Conservation (phyloP, 148 eudicot genomes). For the Mesembryanthemum crystallinum region DNA sequence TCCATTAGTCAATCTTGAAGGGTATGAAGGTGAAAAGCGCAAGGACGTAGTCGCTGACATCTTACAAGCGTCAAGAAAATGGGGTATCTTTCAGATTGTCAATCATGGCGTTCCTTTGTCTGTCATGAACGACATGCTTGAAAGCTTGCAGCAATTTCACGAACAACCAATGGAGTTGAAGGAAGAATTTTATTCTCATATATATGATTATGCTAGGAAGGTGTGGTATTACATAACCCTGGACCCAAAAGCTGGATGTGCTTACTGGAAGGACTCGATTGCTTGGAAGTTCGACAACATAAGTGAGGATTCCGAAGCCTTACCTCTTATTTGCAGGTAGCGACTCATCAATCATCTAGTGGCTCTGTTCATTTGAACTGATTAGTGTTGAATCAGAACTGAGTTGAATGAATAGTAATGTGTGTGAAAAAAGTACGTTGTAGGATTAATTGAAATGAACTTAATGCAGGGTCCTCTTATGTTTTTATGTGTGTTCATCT, state of each 20-base stretch:
- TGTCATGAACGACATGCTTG: slow-evolving; percentile 34
- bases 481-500: background rate
- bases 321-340: slow-evolving; percentile 48
- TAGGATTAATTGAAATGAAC: too few species aligned
- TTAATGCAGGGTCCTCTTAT: too few species aligned
- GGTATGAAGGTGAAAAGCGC: background rate
- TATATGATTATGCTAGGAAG: slow-evolving; percentile 20
- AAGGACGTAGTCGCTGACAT: too few species aligned
- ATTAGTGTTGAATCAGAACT: too few species aligned
- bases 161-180: slow-evolving; percentile 48
- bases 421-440: too few species aligned
- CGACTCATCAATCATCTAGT: too few species aligned
- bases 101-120: slow-evolving; percentile 44
- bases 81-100: slow-evolving; percentile 36
- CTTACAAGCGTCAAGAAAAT: too few species aligned
- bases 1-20: slow-evolving; percentile 37
- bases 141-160: slow-evolving; percentile 12
- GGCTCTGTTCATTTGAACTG: too few species aligned
- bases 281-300: slow-evolving; percentile 37
- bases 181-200: slow-evolving; percentile 34
- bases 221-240: slow-evolving; percentile 32
- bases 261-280: slow-evolving; percentile 46
- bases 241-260: slow-evolving; percentile 9
- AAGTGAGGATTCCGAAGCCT: slow-evolving; percentile 20
- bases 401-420: too few species aligned